A percentile compares a stretch with the other conserved stretches of the same genome.
Evolutionary conservation across 345 rosid genomes (phyloP).

Genomic region (Lumnitzera littorea): DNA sequence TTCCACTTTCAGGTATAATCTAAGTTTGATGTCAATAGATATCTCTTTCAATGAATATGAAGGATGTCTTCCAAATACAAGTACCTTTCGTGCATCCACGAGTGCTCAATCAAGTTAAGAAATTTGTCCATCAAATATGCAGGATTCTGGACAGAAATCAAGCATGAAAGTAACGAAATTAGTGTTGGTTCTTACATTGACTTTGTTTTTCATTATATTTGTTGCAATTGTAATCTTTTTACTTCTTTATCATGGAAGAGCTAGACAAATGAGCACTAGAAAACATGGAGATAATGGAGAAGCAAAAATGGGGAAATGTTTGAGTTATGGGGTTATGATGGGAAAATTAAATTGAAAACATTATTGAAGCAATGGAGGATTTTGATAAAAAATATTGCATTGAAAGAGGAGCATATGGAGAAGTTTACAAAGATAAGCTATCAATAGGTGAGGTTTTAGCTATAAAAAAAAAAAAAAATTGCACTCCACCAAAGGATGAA

Average conservation of each 20-base stretch:
- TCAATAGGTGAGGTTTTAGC: slow-evolving; percentile 8
- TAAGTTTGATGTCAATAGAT: slow-evolving; percentile 7
- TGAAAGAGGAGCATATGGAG: slow-evolving; percentile 15
- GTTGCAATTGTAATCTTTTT: not conserved
- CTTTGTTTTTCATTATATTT: not conserved
- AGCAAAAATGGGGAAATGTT: not conserved
- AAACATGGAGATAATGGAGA: not conserved
- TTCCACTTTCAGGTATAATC: not conserved
- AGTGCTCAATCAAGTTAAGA: slow-evolving; percentile 8
- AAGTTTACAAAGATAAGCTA: slow-evolving; percentile 19
- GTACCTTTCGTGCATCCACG: slow-evolving; percentile 16
- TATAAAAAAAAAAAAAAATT: slow-evolving; percentile 22
- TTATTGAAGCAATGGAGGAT: slow-evolving; percentile 13
- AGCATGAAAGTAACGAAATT: not conserved
- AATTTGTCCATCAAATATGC: not conserved
- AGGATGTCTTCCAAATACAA: slow-evolving; percentile 21
- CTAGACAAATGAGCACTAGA: not conserved
- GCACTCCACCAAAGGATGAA: not conserved
- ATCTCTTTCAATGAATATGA: slow-evolving; percentile 17
- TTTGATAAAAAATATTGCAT: slow-evolving; percentile 13
- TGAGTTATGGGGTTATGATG: slow-evolving; percentile 3
- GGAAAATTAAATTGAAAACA: slow-evolving; percentile 14
- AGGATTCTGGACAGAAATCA: not conserved
- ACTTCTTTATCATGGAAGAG: not conserved
- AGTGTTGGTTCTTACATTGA: slow-evolving; percentile 2